Percentiles rank a stretch among this genome's conserved stretches.
Conservation (phyloP, 495 filamentous ascomycete genomes). For the Tuber brumale region DNA sequence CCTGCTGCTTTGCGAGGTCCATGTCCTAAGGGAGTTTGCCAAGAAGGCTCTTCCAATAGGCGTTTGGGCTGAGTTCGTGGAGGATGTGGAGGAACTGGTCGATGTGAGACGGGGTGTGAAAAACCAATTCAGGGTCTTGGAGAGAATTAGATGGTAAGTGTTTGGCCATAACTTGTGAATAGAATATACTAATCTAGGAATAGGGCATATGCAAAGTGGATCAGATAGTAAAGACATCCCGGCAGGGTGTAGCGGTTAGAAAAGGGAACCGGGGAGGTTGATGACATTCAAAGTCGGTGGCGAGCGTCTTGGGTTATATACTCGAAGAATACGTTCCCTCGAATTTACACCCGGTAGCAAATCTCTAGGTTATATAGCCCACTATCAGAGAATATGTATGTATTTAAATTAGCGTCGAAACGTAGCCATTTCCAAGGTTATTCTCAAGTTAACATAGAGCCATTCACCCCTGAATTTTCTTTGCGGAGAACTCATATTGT, state of each 20-base stretch:
- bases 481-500: background rate
- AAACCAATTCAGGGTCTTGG: conserved; percentile 65
- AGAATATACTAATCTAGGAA: background rate
- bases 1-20: conserved; percentile 78
- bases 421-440: background rate
- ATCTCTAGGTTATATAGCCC: background rate
- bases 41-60: conserved; percentile 57
- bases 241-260: background rate
- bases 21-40: conserved; percentile 64
- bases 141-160: conserved; percentile 67
- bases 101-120: conserved; percentile 66
- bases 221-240: conserved; percentile 39
- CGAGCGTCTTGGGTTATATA: background rate
- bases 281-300: background rate
- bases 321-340: background rate
- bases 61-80: conserved; percentile 71
- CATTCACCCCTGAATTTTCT: background rate
- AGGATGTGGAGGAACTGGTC: conserved; percentile 75
- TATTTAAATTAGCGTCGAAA: background rate
- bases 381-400: background rate
- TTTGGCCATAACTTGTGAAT: background rate
- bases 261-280: background rate
- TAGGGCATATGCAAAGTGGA: conserved; percentile 69
- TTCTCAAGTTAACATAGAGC: background rate
- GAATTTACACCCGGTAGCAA: background rate